Percentiles rank a stretch among this genome's conserved stretches.
phyloP scores from a whole-genome alignment of 192 early-diverging fungal genomes.

The Mortierella antarctica region DNA sequence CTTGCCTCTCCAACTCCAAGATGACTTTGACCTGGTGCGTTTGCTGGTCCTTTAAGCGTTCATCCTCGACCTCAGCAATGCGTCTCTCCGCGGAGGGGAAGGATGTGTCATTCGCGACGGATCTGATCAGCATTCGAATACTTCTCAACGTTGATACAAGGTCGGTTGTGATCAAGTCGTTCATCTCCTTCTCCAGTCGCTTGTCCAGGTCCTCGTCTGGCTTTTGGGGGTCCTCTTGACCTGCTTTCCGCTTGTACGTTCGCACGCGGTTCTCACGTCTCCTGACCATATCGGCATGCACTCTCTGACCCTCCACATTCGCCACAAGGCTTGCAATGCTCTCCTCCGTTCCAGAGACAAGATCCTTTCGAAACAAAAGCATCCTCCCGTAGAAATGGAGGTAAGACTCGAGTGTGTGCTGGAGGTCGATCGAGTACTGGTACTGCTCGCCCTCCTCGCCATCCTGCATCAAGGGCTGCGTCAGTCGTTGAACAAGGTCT shows the following conservation, averaged over 20 bases:
- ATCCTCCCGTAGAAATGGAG: conserved; percentile 26
- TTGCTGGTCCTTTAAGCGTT: conserved; percentile 27
- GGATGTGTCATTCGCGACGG: conserved; percentile 6
- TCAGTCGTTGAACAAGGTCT: conserved; percentile 34
- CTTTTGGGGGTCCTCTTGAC: background rate
- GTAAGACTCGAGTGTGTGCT: conserved; percentile 42
- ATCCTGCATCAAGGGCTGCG: conserved; percentile 37
- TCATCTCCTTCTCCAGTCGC: conserved; percentile 31
- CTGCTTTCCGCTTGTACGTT: conserved; percentile 17
- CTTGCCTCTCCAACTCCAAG: conserved; percentile 27
- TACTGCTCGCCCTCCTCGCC: conserved; percentile 45
- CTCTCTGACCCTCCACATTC: background rate
- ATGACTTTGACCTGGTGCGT: conserved; percentile 15
- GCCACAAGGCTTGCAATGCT: conserved; percentile 9
- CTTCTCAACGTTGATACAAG: conserved; percentile 20
- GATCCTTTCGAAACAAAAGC: conserved; percentile 19
- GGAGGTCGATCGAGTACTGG: conserved; percentile 38
- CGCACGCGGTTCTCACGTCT: conserved; percentile 25
- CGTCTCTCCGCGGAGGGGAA: conserved; percentile 2
- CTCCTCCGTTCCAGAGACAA: conserved; percentile 21
- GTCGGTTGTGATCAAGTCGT: conserved; percentile 10
- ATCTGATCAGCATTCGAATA: conserved; percentile 13
- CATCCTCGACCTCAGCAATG: conserved; percentile 31
- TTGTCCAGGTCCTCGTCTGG: conserved; percentile 18
- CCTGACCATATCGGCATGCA: conserved; percentile 19